These are phyloP conservation scores for Lactifluus volemus DNA, from an alignment of 768 basidiomycete species.

Conservation along the genomic window DNA sequence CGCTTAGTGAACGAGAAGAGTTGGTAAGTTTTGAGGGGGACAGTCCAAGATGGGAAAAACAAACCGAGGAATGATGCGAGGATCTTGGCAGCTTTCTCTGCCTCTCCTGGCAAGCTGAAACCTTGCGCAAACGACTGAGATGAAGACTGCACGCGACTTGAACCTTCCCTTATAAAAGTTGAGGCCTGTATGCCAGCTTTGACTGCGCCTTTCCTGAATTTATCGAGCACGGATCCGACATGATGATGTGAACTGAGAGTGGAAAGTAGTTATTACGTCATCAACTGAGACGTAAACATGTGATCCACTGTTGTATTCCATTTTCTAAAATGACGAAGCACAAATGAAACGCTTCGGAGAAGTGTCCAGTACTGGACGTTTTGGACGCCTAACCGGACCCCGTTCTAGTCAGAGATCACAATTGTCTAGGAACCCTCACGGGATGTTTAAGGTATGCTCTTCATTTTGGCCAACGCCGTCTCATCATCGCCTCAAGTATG, in stretches of 20 bases:
- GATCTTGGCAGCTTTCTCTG: constrained; percentile 90
- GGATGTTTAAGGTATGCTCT: too few relatives aligned
- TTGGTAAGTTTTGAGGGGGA: neutral
- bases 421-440: too few relatives aligned
- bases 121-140: constrained; percentile 73
- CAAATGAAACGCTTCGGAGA: too few relatives aligned
- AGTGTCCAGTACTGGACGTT: too few relatives aligned
- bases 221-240: constrained; percentile 56
- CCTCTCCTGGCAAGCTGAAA: constrained; percentile 86
- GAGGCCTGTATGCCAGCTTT: constrained; percentile 78
- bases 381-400: too few relatives aligned
- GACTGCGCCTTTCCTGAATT: constrained; percentile 70
- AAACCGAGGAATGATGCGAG: constrained; percentile 84
- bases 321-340: too few relatives aligned
- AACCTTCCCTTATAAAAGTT: constrained; percentile 60
- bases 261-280: neutral
- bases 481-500: too few relatives aligned
- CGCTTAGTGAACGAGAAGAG: constrained; percentile 37
- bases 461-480: too few relatives aligned
- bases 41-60: constrained; percentile 13
- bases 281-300: neutral
- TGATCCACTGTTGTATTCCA: too few relatives aligned
- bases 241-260: constrained; percentile 13
- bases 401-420: too few relatives aligned
- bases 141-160: constrained; percentile 61